Evolutionary conservation across 1,284 basidiomycete genomes (phyloP).

Genomic region (Papiliotrema terrestris): DNA sequence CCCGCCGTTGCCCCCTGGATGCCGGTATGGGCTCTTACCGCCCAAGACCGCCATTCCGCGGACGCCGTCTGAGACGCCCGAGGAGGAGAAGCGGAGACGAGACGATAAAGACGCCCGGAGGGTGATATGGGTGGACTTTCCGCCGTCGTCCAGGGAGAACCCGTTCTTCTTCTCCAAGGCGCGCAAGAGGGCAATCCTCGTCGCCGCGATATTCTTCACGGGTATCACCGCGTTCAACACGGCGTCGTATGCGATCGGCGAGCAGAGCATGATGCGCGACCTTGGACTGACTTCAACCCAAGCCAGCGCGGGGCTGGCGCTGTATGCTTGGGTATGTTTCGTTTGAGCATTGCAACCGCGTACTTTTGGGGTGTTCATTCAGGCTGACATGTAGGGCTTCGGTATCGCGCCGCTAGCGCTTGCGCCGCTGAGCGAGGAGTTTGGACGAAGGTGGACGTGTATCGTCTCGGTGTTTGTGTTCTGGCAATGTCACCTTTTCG

Average conservation of each 20-base stretch:
- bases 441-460: slow-evolving; percentile 68
- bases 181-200: not conserved
- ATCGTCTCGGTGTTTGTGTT: slow-evolving; percentile 59
- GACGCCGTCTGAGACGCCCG: not conserved
- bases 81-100: not conserved
- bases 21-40: slow-evolving; percentile 1
- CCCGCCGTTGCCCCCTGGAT: not conserved
- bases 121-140: slow-evolving; percentile 59
- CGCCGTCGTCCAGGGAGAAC: slow-evolving; percentile 55
- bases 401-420: slow-evolving; percentile 65
- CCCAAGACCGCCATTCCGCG: not conserved
- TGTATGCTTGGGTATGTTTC: slow-evolving; percentile 53
- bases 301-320: slow-evolving; percentile 60
- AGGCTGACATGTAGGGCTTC: slow-evolving; percentile 56
- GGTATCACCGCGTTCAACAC: slow-evolving; percentile 57
- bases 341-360: not conserved
- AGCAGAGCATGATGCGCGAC: slow-evolving; percentile 62
- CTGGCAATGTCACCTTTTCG: slow-evolving; percentile 59
- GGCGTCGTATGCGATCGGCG: slow-evolving; percentile 59
- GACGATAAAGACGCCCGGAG: not conserved
- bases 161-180: slow-evolving; percentile 55
- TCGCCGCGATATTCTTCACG: slow-evolving; percentile 49
- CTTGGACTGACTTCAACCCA: slow-evolving; percentile 59
- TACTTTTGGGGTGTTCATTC: not conserved
- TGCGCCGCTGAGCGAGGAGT: slow-evolving; percentile 72